These are phyloP conservation scores for Rhizophagus clarus DNA, from an alignment of 192 early-diverging fungal species.

Conservation along the genomic window DNA sequence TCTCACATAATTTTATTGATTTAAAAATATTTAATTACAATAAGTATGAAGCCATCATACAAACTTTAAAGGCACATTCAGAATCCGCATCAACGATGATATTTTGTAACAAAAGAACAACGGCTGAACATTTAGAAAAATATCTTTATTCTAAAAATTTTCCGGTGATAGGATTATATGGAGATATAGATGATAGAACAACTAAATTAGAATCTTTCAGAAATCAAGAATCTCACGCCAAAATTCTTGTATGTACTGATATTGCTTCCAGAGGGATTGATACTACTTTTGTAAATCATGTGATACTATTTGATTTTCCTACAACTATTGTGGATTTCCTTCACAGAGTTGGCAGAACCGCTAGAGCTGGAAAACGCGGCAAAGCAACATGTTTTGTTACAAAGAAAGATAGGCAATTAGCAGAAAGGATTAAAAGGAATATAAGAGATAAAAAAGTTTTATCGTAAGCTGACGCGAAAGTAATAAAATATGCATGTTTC, in stretches of 20 bases:
- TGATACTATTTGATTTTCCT: conserved; percentile 91
- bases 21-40: conserved; percentile 68
- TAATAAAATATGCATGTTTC: too few species aligned
- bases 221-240: conserved; percentile 35
- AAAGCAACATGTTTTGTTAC: conserved; percentile 82
- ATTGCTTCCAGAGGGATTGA: conserved; percentile 90
- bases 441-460: conserved; percentile 58
- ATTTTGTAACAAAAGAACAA: conserved; percentile 81
- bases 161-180: conserved; percentile 52
- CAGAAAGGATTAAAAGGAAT: conserved; percentile 62
- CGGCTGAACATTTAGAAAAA: conserved; percentile 57
- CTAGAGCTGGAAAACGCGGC: conserved; percentile 76
- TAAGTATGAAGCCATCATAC: conserved; percentile 70
- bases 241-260: conserved; percentile 87
- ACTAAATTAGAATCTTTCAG: conserved; percentile 48
- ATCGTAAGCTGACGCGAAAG: background rate
- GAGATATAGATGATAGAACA: conserved; percentile 43
- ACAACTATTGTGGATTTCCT: conserved; percentile 89
- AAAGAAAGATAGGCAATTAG: conserved; percentile 67
- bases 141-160: conserved; percentile 58
- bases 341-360: conserved; percentile 91
- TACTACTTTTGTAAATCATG: conserved; percentile 84
- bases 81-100: conserved; percentile 71
- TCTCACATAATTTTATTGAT: conserved; percentile 82
- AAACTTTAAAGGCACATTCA: conserved; percentile 65